phyloP scores from a whole-genome alignment of 2,329 filamentous ascomycete species.

The Onygenales sp. region DNA sequence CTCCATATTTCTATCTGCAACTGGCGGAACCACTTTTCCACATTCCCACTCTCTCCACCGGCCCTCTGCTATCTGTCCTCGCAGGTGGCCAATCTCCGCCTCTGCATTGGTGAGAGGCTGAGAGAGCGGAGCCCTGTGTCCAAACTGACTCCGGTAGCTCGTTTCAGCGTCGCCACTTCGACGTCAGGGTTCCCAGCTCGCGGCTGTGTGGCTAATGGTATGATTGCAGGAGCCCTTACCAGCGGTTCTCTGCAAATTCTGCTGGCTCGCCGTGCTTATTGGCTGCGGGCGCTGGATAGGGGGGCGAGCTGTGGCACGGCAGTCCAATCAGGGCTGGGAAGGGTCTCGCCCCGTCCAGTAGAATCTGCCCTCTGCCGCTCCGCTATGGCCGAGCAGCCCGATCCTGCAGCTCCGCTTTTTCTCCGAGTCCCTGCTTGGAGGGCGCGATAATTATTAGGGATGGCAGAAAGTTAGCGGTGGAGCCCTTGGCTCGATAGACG shows the following conservation, averaged over 20 bases:
- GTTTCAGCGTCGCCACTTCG: conserved; percentile 1
- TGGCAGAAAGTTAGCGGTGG: conserved; percentile 22
- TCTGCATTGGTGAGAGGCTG: neutral
- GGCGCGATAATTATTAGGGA: conserved; percentile 33
- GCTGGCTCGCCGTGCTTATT: too few relatives aligned
- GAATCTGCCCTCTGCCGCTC: neutral
- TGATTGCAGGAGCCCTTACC: too few relatives aligned
- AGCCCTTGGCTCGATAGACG: conserved; percentile 10
- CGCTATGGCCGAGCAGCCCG: neutral
- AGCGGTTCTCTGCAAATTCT: too few relatives aligned
- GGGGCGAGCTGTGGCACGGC: too few relatives aligned
- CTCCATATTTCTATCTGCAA: neutral
- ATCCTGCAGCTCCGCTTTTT: conserved; percentile 6
- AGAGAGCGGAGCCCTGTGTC: neutral
- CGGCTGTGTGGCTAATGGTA: neutral
- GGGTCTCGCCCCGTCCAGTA: too few relatives aligned
- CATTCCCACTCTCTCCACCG: neutral
- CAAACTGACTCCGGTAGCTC: neutral
- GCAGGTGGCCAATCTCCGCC: neutral
- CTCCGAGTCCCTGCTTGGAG: neutral
- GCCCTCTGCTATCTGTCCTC: neutral
- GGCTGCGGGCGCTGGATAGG: too few relatives aligned
- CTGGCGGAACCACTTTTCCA: neutral
- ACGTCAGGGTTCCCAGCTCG: neutral
- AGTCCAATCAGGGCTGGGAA: too few relatives aligned